Base-by-base conservation (phyloP, 1,284 basidiomycete genomes). In the Sporisorium graminicola region DNA sequence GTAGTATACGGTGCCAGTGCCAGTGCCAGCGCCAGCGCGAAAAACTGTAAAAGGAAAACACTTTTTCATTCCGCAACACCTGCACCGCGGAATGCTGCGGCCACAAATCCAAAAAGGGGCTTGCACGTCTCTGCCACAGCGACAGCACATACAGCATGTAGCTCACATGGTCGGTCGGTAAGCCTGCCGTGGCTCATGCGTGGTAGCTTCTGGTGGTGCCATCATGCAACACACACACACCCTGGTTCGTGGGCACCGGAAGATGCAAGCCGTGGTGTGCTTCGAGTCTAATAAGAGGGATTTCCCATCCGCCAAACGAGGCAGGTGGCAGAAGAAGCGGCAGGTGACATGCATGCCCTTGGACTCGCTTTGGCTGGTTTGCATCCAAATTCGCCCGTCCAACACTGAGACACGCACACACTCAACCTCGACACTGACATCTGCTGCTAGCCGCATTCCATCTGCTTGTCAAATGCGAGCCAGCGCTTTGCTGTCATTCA, bases 61-160 rank as follows among this genome's bases (percentile, higher is more conserved):
- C 16, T 16, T 18, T 49, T 37, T 56, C 64, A 66, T 66, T 66
- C 65, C 65, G 31, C 24, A 49, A 42, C 53, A 37, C 54, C 65
- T 67, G 54, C 52, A 53, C 29, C 3, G 13, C 26, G 65, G 65
- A 57, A 67, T 67, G 65, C 65, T 40, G 6, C 12, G 13, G 10
- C 20, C 7, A 2, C 9, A 46, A 46, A 46, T 5, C 29, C 5
- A 26, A 46, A 18, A 31, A 40, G 37, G 29, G 54, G 33, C 49
- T n/a, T n/a, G n/a, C n/a, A n/a, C 44, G 24, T 47, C 44, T 35
- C 35, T 35, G 35, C 35, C 35, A 35, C 37, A 40, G 14, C 37
- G 18, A 18, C 37, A 18, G 18, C 27, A 49, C 26, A 8, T 16
- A 13, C 46, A 27, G 26, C 46, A 18, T 49, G 47, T n/a, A 49